Conservation (phyloP, 495 filamentous ascomycete genomes). For the Aspergillus biplanus region DNA sequence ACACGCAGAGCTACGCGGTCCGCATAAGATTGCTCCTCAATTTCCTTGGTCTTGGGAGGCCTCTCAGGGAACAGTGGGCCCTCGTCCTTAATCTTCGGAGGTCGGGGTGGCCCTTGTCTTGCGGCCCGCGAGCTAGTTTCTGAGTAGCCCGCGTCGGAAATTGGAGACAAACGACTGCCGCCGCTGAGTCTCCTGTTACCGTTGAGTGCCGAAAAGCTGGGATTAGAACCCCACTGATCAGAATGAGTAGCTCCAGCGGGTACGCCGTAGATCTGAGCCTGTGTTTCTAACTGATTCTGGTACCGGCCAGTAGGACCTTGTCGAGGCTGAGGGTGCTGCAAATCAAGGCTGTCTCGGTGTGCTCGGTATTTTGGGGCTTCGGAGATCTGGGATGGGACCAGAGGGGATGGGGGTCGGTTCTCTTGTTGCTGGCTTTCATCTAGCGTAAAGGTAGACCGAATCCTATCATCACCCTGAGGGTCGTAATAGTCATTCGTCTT, state of each 20-base stretch:
- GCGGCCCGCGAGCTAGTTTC: slow-evolving; percentile 41
- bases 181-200: slow-evolving; percentile 49
- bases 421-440: slow-evolving; percentile 50
- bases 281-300: slow-evolving; percentile 76
- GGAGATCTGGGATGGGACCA: slow-evolving; percentile 65
- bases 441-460: slow-evolving; percentile 68
- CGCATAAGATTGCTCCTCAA: slow-evolving; percentile 41
- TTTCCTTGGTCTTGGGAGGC: slow-evolving; percentile 46
- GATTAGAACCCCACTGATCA: slow-evolving; percentile 72
- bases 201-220: slow-evolving; percentile 48
- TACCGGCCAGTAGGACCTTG: slow-evolving; percentile 81
- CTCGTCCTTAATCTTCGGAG: slow-evolving; percentile 57
- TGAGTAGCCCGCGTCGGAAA: slow-evolving; percentile 56
- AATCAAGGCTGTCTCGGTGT: slow-evolving; percentile 83
- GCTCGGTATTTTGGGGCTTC: slow-evolving; percentile 91
- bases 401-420: slow-evolving; percentile 61
- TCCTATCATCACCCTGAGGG: slow-evolving; percentile 68
- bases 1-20: slow-evolving; percentile 50
- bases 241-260: slow-evolving; percentile 67
- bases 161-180: slow-evolving; percentile 54
- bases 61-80: slow-evolving; percentile 55
- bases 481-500: slow-evolving; percentile 67
- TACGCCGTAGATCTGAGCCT: slow-evolving; percentile 71
- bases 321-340: slow-evolving; percentile 89
- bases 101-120: slow-evolving; percentile 49